These are phyloP conservation scores for Phtheirospermum japonicum DNA, from an alignment of 257 asterid genomes.

Conservation along the genomic window DNA sequence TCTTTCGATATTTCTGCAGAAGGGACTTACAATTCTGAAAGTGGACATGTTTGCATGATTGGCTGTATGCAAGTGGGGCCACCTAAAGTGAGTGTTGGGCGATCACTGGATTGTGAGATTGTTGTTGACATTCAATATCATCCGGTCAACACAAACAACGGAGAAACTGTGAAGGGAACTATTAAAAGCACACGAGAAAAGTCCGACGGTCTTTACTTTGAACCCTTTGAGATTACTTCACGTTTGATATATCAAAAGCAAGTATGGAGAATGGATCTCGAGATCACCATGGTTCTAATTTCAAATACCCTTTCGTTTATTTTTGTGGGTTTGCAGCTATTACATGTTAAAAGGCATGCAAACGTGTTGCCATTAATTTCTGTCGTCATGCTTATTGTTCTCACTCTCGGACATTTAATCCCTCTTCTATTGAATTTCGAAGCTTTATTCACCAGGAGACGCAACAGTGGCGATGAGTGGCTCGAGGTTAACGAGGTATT, in stretches of 20 bases:
- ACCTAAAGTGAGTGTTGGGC: constrained; percentile 29
- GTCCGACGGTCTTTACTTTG: constrained; percentile 61
- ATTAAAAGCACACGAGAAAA: constrained; percentile 64
- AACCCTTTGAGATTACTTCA: constrained; percentile 55
- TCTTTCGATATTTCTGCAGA: constrained; percentile 67
- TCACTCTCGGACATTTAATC: constrained; percentile 70
- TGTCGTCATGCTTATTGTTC: constrained; percentile 56
- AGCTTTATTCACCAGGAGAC: too few relatives aligned
- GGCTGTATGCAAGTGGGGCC: constrained; percentile 67
- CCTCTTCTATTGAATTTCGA: constrained; percentile 84
- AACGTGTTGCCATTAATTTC: constrained; percentile 63
- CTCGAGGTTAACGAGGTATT: constrained; percentile 81
- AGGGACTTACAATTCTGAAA: constrained; percentile 62
- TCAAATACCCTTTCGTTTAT: constrained; percentile 72
- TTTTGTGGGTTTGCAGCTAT: constrained; percentile 66
- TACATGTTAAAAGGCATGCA: constrained; percentile 58
- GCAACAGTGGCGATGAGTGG: constrained; percentile 65
- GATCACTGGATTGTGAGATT: constrained; percentile 66
- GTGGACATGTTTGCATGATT: constrained; percentile 79
- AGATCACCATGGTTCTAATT: constrained; percentile 74
- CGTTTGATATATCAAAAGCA: constrained; percentile 54
- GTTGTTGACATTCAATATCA: constrained; percentile 53
- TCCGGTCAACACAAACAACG: constrained; percentile 24
- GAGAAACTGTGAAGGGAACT: constrained; percentile 53
- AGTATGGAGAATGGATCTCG: constrained; percentile 93